Base-by-base conservation (phyloP, 805 yeast genomes). In the Sporopachydermia lactativora region DNA sequence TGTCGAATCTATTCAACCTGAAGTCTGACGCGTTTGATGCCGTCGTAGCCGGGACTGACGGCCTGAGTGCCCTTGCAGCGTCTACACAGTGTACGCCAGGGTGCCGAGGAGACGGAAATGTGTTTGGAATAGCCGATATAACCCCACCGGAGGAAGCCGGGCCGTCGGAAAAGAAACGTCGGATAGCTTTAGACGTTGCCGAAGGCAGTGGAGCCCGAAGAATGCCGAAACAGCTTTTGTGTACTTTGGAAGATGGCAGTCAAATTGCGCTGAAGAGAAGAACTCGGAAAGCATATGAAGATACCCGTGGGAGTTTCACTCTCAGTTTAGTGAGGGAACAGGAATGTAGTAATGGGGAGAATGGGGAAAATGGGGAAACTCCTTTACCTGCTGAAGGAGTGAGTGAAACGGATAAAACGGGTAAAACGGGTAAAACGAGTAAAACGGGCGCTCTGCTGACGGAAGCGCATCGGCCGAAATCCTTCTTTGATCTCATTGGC, bases 381-480 rank as follows among this genome's bases (percentile, higher is more conserved):
- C 19, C 15, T 31, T 34, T 39, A 41, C 18, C 19, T 68, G 19
- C 59, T 70, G 75, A 73, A 77, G 2, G 89, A 81, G n/a, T n/a
- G n/a, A n/a, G n/a, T n/a, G 31, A 24, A 24, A 24, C 8, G n/a
- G 31, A 24, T 24, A 24, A 24, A 24, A 24, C n/a, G 31, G 31
- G n/a, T 24, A 24, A 24, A 24, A 8, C 31, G n/a, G n/a, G n/a
- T n/a, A 24, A 24, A n/a, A 24, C 31, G 13, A 24, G n/a, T 8
- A 24, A 24, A 24, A 24, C 31, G 19, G 15, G 28, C 35, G 38
- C 42, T 18, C 19, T 68, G 19, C 59, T 70, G 75, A 73, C 77
- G 2, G 89, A 81, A 49, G 77, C 77, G 53, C 81, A 78, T 66
- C 61, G 83, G 45, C 85, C 89, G 0, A 57, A 55, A 34, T 60